These are phyloP conservation scores for Malus asiatica DNA, from an alignment of 306 rosid species.

Conservation along the genomic window DNA sequence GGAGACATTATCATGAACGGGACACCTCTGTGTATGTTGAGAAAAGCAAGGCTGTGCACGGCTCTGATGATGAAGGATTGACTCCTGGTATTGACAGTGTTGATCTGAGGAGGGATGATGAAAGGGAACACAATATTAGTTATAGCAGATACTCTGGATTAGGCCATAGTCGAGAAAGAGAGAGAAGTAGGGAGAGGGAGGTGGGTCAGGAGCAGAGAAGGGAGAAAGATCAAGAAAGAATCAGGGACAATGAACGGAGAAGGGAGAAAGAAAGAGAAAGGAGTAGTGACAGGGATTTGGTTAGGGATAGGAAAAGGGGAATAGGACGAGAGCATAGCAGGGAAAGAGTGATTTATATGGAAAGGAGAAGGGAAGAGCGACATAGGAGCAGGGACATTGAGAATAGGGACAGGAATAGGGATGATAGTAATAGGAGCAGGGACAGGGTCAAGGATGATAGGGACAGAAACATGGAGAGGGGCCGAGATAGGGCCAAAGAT, in stretches of 20 bases:
- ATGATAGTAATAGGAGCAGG: slow-evolving; percentile 27
- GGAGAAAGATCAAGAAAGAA: slow-evolving; percentile 49
- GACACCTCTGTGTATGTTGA: slow-evolving; percentile 23
- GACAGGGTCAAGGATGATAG: slow-evolving; percentile 9
- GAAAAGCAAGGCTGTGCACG: slow-evolving; percentile 26
- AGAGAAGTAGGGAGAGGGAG: slow-evolving; percentile 44
- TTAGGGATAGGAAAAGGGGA: slow-evolving; percentile 45
- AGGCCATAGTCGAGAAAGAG: slow-evolving; percentile 31
- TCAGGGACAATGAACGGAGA: slow-evolving; percentile 44
- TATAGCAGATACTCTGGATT: slow-evolving; percentile 17
- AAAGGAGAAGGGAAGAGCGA: slow-evolving; percentile 41
- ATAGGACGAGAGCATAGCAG: slow-evolving; percentile 37
- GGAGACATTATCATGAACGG: slow-evolving; percentile 27
- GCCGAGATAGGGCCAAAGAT: slow-evolving; percentile 14
- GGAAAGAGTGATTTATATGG: slow-evolving; percentile 46
- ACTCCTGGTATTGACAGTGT: slow-evolving; percentile 10
- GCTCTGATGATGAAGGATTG: slow-evolving; percentile 38
- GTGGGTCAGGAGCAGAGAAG: slow-evolving; percentile 20
- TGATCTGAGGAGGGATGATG: slow-evolving; percentile 39
- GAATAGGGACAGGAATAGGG: slow-evolving; percentile 47
- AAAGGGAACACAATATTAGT: slow-evolving; percentile 31
- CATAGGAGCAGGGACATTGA: slow-evolving; percentile 21
- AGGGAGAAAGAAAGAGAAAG: slow-evolving; percentile 49
- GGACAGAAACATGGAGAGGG: slow-evolving; percentile 29
- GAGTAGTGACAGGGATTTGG: slow-evolving; percentile 39